Evolutionary conservation across 768 basidiomycete species (phyloP).

Genomic region (Leccinum truebloodii): DNA sequence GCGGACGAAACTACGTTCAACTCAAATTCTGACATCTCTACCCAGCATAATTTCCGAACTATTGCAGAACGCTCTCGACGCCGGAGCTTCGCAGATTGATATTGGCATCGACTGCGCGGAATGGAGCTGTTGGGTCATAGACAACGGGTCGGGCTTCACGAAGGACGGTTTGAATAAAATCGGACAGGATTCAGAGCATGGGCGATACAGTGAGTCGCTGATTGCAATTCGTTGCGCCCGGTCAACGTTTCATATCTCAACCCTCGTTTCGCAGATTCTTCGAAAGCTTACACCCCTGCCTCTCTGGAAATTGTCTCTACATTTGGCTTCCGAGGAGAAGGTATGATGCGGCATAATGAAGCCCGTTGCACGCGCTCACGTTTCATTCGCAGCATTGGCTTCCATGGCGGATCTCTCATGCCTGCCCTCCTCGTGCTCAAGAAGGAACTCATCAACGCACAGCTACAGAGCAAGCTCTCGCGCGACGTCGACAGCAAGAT

Average conservation of each 20-base stretch:
- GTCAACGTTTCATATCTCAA: constrained; percentile 1
- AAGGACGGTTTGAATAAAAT: constrained; percentile 58
- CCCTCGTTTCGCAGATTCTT: constrained; percentile 54
- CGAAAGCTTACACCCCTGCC: constrained; percentile 60
- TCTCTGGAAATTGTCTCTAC: constrained; percentile 55
- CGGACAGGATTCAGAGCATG: constrained; percentile 48
- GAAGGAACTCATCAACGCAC: constrained; percentile 97
- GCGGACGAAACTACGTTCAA: constrained; percentile 73
- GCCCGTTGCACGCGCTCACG: constrained; percentile 10
- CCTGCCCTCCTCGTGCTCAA: constrained; percentile 80
- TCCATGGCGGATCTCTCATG: constrained; percentile 37
- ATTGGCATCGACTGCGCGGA: constrained; percentile 72
- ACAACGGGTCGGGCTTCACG: constrained; percentile 80
- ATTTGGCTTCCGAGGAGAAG: constrained; percentile 95
- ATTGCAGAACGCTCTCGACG: constrained; percentile 88
- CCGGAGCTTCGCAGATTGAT: constrained; percentile 66
- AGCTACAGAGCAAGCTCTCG: constrained; percentile 89
- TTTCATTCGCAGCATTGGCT: constrained; percentile 54
- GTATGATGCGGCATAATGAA: constrained; percentile 38
- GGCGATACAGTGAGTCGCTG: constrained; percentile 66
- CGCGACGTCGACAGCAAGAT: constrained; percentile 95
- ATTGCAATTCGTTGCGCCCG: not conserved
- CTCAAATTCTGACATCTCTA: constrained; percentile 81
- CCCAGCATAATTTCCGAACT: constrained; percentile 82
- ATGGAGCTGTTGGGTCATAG: constrained; percentile 84